Percentiles rank a stretch among this genome's conserved stretches.
Evolutionary conservation across 768 basidiomycete genomes (phyloP).

Genomic region (Mycena galericulata): DNA sequence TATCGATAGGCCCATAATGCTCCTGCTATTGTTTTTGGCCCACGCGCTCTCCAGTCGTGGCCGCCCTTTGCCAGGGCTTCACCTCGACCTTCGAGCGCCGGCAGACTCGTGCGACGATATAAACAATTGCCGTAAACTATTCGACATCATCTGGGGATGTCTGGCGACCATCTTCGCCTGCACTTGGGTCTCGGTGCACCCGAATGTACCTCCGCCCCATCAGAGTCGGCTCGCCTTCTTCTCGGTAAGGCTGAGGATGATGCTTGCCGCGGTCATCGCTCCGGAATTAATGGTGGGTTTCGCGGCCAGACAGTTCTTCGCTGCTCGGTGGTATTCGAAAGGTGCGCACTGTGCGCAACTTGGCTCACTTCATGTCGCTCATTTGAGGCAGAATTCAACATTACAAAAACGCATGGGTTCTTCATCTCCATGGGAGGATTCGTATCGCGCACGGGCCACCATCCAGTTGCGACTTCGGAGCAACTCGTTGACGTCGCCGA

Average conservation of each 20-base stretch:
- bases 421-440: conserved; percentile 48
- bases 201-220: not conserved
- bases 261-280: not conserved
- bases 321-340: conserved; percentile 18
- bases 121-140: not conserved
- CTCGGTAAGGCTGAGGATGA: not conserved
- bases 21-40: too few relatives aligned
- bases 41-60: too few relatives aligned
- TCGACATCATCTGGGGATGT: not conserved
- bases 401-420: conserved; percentile 36
- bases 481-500: conserved; percentile 26
- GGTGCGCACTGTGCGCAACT: not conserved
- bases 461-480: conserved; percentile 20
- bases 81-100: too few relatives aligned
- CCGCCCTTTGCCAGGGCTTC: too few relatives aligned
- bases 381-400: not conserved
- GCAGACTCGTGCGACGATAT: not conserved
- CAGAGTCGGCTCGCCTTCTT: not conserved
- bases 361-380: not conserved
- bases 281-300: not conserved
- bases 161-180: not conserved
- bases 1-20: too few relatives aligned
- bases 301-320: not conserved
- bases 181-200: not conserved
- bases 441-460: conserved; percentile 4